Base-by-base conservation (phyloP, 2,329 filamentous ascomycete species). In the Nothophoma quercina region DNA sequence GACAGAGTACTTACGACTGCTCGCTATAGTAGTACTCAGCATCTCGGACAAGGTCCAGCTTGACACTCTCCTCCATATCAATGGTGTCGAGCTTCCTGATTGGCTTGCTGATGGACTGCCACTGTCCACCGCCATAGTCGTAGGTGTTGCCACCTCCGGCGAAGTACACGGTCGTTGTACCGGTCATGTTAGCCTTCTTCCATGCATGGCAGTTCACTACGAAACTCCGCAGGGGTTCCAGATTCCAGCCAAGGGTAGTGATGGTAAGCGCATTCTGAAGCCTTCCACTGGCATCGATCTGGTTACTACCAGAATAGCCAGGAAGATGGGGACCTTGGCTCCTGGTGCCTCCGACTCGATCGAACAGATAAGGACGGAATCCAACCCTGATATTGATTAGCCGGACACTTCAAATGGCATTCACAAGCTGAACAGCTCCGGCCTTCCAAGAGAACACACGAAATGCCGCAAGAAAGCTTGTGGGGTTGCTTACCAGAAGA, bases 21-120 rank as follows among this genome's bases (percentile, higher is more conserved):
- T 64, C 62, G 47, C 74, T 65, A 18, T 77, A 70, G 51, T 76
- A 78, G 39, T 73, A 64, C 29, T 72, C 60, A 15, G 73, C 62
- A 52, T 78, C 72, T 40, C 58, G 53, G 7, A 77, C 46, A 23
- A 76, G 48, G 33, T 71, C 63, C 32, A 55, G 36, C 39, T 71
- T 71, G 13, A 58, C 26, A 2, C 41, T 36, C n/a, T 65, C 60
- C 16, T 71, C 63, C 62, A 72, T 69, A 29, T 72, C 68, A 25
- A 70, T 67, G 2, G 67, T 67, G 25, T 70, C 67, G 1, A 70
- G 60, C 32, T 59, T 70, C 9, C 68, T 63, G 6, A 63, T 52
- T 12, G 65, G 55, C 46, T 70, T 70, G 23, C 51, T 57, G 2
- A 68, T 59, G 0, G 64, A 62, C 13, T 62, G 55, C 68, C 68